Conservation (phyloP, 805 yeast species). For the Candida schatavii region DNA sequence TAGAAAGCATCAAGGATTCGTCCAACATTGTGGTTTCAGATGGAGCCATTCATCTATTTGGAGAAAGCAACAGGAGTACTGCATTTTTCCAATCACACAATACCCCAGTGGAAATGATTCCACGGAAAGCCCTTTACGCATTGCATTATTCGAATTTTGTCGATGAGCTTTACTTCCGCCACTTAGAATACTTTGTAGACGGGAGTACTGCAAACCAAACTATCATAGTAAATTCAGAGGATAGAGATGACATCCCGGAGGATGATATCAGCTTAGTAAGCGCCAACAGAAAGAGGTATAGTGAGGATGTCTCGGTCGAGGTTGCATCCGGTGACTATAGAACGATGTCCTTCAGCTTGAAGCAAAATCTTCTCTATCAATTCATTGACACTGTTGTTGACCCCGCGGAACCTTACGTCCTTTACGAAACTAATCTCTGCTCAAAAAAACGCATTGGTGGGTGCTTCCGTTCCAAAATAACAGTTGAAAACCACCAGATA, state of each 20-base stretch:
- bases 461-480: constrained; percentile 45
- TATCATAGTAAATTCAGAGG: constrained; percentile 49
- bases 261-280: constrained; percentile 15
- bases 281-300: too few species aligned
- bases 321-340: too few species aligned
- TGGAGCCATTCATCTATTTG: constrained; percentile 34
- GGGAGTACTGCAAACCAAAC: constrained; percentile 53
- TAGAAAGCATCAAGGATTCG: constrained; percentile 14
- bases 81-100: constrained; percentile 20
- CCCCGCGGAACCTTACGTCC: constrained; percentile 1
- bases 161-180: constrained; percentile 63
- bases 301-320: too few species aligned
- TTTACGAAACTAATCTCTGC: constrained; percentile 41
- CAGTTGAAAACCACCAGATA: constrained; percentile 16
- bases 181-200: constrained; percentile 54
- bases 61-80: constrained; percentile 6
- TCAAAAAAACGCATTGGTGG: constrained; percentile 55
- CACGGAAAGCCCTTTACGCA: constrained; percentile 36
- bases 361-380: constrained; percentile 54
- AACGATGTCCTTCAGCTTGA: constrained; percentile 30
- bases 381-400: constrained; percentile 50
- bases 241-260: constrained; percentile 31
- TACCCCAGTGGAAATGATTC: constrained; percentile 25
- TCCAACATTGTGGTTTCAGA: constrained; percentile 24
- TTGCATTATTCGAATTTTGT: constrained; percentile 59